phyloP scores from a whole-genome alignment of 345 rosid species.

The Corchorus olitorius region DNA sequence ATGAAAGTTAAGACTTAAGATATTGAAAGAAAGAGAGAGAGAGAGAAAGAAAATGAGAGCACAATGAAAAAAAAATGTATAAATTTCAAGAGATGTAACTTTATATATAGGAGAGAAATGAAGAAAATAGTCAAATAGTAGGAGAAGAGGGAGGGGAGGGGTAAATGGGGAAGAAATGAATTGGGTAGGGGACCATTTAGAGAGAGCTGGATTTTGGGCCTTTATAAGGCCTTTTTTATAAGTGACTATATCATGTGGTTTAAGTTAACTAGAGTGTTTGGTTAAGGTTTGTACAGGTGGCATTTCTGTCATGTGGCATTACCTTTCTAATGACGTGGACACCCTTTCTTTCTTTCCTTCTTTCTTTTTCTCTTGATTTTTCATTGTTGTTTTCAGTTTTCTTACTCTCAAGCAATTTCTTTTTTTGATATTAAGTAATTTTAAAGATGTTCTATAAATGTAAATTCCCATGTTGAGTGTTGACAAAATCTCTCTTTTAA shows the following conservation, averaged over 20 bases:
- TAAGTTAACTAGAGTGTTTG: slow-evolving; percentile 16
- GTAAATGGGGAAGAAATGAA: too few relatives aligned
- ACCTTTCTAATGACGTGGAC: background rate
- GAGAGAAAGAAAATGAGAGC: background rate
- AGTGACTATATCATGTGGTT: slow-evolving; percentile 24
- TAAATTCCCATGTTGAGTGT: too few relatives aligned
- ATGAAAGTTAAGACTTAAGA: background rate
- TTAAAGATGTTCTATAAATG: too few relatives aligned
- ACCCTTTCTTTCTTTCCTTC: background rate
- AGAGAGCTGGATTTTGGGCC: background rate
- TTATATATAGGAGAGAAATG: too few relatives aligned
- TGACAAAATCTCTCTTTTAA: too few relatives aligned
- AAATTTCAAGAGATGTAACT: background rate
- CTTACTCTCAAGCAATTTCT: too few relatives aligned
- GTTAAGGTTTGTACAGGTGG: background rate
- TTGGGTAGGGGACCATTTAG: background rate
- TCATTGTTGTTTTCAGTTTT: too few relatives aligned
- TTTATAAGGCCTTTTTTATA: background rate
- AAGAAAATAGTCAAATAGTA: too few relatives aligned
- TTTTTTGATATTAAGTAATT: too few relatives aligned
- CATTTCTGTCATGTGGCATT: background rate
- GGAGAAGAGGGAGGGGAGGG: background rate
- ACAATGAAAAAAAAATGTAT: background rate
- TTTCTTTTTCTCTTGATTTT: too few relatives aligned
- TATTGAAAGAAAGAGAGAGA: background rate